These are phyloP conservation scores for Fusarium avenaceum DNA, from an alignment of 2,329 filamentous ascomycete genomes.

Conservation along the genomic window DNA sequence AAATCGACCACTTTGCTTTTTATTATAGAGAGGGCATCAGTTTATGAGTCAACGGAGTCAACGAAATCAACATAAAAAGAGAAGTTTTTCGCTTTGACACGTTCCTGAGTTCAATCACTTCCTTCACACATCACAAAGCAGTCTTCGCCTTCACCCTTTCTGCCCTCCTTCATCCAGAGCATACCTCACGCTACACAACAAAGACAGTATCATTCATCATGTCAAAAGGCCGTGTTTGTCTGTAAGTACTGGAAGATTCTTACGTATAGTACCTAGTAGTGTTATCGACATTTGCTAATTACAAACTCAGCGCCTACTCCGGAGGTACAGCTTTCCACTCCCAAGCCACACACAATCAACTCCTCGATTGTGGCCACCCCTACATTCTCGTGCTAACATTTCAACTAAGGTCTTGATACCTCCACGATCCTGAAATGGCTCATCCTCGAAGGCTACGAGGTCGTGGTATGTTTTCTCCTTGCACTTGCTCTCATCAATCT, in stretches of 20 bases:
- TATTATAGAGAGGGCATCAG: neutral
- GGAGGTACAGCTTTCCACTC: slow-evolving; percentile 17
- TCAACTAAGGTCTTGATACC: slow-evolving; percentile 56
- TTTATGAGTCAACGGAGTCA: slow-evolving; percentile 24
- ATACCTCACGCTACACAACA: neutral
- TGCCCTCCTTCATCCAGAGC: neutral
- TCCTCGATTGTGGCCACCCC: neutral
- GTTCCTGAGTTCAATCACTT: neutral
- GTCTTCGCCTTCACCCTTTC: too few relatives aligned
- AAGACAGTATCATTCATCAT: slow-evolving; percentile 9
- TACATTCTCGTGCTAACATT: slow-evolving; percentile 2
- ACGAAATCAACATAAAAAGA: slow-evolving; percentile 3
- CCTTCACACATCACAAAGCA: neutral
- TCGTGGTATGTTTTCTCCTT: slow-evolving; percentile 22
- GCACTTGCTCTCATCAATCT: neutral
- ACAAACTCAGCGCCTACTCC: slow-evolving; percentile 26
- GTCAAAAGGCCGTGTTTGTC: slow-evolving; percentile 38
- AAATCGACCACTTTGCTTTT: slow-evolving; percentile 7
- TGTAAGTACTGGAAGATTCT: slow-evolving; percentile 6
- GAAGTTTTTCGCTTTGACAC: neutral
- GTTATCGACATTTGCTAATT: neutral
- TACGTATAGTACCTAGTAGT: neutral
- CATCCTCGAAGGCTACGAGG: slow-evolving; percentile 48
- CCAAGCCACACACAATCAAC: neutral
- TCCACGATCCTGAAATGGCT: slow-evolving; percentile 58